Percentiles rank a stretch among this genome's conserved stretches.
Conservation (phyloP, 2,329 filamentous ascomycete species). For the Cyanodermella asteris region DNA sequence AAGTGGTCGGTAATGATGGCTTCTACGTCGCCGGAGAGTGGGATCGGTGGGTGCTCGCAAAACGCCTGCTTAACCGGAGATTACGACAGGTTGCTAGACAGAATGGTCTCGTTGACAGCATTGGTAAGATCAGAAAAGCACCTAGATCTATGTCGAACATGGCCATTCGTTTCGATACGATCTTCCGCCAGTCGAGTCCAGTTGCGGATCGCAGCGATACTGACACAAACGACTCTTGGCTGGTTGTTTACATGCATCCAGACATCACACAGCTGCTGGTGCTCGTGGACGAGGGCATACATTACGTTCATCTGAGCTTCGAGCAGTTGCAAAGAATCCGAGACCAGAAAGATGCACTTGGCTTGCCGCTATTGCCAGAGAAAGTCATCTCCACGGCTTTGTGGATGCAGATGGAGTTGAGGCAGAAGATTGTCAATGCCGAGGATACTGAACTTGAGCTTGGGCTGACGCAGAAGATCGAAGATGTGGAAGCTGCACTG, state of each 20-base stretch:
- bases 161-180: slow-evolving; percentile 29
- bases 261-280: slow-evolving; percentile 34
- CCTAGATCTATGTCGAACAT: slow-evolving; percentile 26
- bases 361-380: slow-evolving; percentile 31
- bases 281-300: slow-evolving; percentile 35
- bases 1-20: slow-evolving; percentile 35
- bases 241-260: slow-evolving; percentile 28
- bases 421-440: slow-evolving; percentile 32
- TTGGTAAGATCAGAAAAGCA: slow-evolving; percentile 21
- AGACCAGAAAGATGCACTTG: slow-evolving; percentile 27
- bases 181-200: slow-evolving; percentile 25
- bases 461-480: slow-evolving; percentile 20
- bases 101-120: slow-evolving; percentile 23
- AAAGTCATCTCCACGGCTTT: slow-evolving; percentile 32
- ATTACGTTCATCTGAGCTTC: slow-evolving; percentile 37
- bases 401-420: slow-evolving; percentile 35
- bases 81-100: slow-evolving; percentile 25
- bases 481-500: slow-evolving; percentile 14
- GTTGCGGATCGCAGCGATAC: slow-evolving; percentile 15
- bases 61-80: slow-evolving; percentile 30
- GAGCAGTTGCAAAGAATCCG: slow-evolving; percentile 35
- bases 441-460: slow-evolving; percentile 29
- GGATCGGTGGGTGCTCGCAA: slow-evolving; percentile 33
- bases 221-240: slow-evolving; percentile 25
- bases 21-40: slow-evolving; percentile 37